A percentile compares a stretch with the other conserved stretches of the same genome.
Conservation (phyloP, 257 asterid species). For the Agastache rugosa region DNA sequence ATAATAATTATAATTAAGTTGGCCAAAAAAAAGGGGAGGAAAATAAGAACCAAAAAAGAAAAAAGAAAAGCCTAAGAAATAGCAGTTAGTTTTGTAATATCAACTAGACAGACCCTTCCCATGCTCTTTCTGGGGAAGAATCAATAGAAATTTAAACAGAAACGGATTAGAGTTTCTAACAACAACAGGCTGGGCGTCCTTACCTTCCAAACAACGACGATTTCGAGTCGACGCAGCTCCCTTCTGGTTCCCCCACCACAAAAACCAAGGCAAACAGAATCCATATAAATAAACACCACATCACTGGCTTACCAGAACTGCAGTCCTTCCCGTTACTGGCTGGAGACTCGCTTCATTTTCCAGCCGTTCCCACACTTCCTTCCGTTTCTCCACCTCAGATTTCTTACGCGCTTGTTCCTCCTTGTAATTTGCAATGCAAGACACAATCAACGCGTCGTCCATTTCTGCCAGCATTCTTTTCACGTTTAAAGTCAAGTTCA, state of each 20-base stretch:
- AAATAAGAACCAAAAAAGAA: neutral
- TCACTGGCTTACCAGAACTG: slow-evolving; percentile 67
- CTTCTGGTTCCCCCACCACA: slow-evolving; percentile 28
- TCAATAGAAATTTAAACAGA: slow-evolving; percentile 33
- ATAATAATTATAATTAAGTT: slow-evolving; percentile 29
- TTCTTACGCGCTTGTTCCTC: slow-evolving; percentile 55
- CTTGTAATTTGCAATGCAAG: slow-evolving; percentile 61
- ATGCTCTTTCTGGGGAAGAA: slow-evolving; percentile 39
- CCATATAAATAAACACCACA: slow-evolving; percentile 11
- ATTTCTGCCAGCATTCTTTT: slow-evolving; percentile 71
- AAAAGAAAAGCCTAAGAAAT: slow-evolving; percentile 14
- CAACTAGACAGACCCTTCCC: slow-evolving; percentile 41
- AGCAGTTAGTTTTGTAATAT: slow-evolving; percentile 25
- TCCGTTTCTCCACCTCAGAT: slow-evolving; percentile 50
- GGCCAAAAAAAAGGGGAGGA: slow-evolving; percentile 5
- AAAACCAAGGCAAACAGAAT: slow-evolving; percentile 18
- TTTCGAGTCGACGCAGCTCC: neutral
- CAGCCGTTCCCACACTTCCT: slow-evolving; percentile 64
- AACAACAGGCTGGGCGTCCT: slow-evolving; percentile 32
- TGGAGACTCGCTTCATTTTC: slow-evolving; percentile 66
- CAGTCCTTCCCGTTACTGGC: slow-evolving; percentile 68
- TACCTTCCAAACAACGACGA: slow-evolving; percentile 21
- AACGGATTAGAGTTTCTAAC: slow-evolving; percentile 33
- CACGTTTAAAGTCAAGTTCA: slow-evolving; percentile 71
- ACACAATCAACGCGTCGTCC: slow-evolving; percentile 64